Evolutionary conservation across 202 grass and related monocot genomes (phyloP).

Genomic region (Panicum virgatum): DNA sequence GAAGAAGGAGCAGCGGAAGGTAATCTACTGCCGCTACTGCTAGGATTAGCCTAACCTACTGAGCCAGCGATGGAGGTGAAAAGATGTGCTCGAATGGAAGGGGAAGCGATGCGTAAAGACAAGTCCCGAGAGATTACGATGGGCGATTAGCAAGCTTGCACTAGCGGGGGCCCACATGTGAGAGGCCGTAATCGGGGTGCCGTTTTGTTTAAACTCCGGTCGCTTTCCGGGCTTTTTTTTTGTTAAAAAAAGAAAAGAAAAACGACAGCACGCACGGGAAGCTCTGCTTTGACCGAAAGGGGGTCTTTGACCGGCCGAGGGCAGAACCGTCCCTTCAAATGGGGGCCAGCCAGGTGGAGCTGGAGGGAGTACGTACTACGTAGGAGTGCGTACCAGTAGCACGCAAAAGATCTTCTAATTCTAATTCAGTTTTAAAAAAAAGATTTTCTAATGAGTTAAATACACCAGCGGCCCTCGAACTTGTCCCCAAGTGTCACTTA

Average conservation of each 20-base stretch:
- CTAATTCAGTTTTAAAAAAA: no score
- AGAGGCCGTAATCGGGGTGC: slow-evolving; percentile 5
- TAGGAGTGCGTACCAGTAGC: neutral
- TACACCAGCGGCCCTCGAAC: no score
- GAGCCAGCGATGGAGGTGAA: neutral
- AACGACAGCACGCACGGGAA: slow-evolving; percentile 40
- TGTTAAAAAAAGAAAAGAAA: no score
- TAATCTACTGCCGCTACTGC: neutral
- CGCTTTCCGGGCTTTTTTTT: slow-evolving; percentile 36
- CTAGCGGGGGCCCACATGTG: slow-evolving; percentile 20
- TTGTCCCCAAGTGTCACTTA: no score
- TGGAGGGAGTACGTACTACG: no score
- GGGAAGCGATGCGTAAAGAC: slow-evolving; percentile 26
- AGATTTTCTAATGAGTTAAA: no score
- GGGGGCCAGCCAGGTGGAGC: neutral
- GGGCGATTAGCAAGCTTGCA: slow-evolving; percentile 9
- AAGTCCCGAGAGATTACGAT: slow-evolving; percentile 49
- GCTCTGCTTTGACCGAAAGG: slow-evolving; percentile 41
- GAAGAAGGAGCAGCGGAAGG: slow-evolving; percentile 17
- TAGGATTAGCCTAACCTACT: neutral
- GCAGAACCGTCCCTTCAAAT: slow-evolving; percentile 20
- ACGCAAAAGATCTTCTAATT: no score
- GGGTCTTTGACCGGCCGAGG: slow-evolving; percentile 38
- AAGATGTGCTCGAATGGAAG: slow-evolving; percentile 6
- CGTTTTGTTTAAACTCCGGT: neutral